These are phyloP conservation scores for Aspergillus brasiliensis DNA, from an alignment of 2,329 filamentous ascomycete genomes.

Conservation along the genomic window DNA sequence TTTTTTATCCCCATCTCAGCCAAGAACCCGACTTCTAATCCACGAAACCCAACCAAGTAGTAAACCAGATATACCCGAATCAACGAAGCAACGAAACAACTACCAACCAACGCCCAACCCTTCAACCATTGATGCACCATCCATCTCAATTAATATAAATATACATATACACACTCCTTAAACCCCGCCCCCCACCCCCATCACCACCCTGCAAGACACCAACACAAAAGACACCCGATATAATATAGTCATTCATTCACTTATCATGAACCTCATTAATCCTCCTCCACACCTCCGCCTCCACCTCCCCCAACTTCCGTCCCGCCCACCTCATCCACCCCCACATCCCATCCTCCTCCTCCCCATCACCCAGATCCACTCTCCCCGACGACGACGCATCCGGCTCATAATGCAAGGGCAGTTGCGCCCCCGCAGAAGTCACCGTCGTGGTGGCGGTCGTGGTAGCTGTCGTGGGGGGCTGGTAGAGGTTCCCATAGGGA, in stretches of 20 bases:
- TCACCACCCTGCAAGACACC: neutral
- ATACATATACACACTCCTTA: neutral
- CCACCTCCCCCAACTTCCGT: constrained; percentile 46
- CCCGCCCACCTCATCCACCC: constrained; percentile 46
- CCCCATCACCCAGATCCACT: constrained; percentile 31
- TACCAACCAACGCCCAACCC: neutral
- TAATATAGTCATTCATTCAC: neutral
- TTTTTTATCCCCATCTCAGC: too few species aligned
- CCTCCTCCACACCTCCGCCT: constrained; percentile 51
- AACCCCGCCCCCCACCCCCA: neutral
- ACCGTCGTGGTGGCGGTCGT: neutral
- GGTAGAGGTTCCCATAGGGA: constrained; percentile 32
- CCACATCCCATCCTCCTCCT: constrained; percentile 38
- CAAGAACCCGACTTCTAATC: neutral
- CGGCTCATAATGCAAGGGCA: constrained; percentile 19
- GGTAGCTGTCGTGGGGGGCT: constrained; percentile 11
- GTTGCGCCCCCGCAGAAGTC: constrained; percentile 3
- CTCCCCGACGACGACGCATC: constrained; percentile 14
- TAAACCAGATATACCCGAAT: neutral
- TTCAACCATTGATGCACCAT: too few species aligned
- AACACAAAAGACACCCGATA: neutral
- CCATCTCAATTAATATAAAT: neutral
- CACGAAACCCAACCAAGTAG: neutral
- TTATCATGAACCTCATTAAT: constrained; percentile 44
- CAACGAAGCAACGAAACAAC: neutral